Evolutionary conservation across 2,329 filamentous ascomycete species (phyloP).

Genomic region (Fusarium continuum): DNA sequence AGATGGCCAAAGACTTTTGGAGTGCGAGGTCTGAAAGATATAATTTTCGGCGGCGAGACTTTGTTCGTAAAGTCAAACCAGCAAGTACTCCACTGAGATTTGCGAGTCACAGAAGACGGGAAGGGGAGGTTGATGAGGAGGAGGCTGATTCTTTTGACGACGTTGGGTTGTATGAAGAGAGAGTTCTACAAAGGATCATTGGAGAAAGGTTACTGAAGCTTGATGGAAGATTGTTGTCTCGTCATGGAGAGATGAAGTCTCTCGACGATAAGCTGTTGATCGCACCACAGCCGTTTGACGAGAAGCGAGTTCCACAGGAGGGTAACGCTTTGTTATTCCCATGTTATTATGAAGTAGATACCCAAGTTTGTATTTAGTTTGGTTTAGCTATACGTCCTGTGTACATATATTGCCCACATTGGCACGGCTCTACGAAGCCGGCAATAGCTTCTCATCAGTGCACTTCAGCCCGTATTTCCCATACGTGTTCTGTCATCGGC

Average conservation of each 20-base stretch:
- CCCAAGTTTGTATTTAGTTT: constrained; percentile 4
- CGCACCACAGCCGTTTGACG: neutral
- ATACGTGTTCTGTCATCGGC: no score
- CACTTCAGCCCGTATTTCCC: no score
- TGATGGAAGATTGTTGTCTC: neutral
- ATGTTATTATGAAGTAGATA: constrained; percentile 20
- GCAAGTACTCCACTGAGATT: constrained; percentile 2
- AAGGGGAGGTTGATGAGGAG: constrained; percentile 1
- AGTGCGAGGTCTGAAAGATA: constrained; percentile 19
- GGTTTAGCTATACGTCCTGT: neutral
- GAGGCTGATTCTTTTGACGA: constrained; percentile 15
- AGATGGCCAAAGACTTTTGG: constrained; percentile 28
- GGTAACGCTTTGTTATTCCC: constrained; percentile 10
- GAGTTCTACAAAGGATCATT: neutral
- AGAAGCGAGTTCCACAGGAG: neutral
- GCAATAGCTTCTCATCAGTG: neutral
- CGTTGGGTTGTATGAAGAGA: neutral
- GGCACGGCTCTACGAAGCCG: no score
- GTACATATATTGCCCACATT: no score
- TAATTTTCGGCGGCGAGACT: neutral
- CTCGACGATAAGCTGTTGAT: neutral
- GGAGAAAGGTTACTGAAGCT: neutral
- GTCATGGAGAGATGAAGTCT: neutral
- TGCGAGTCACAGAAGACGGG: constrained; percentile 2
- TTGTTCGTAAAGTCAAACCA: constrained; percentile 14